These are phyloP conservation scores for Globisporangium parvum DNA, from an alignment of 352 stramenopile genomes.

Conservation along the genomic window DNA sequence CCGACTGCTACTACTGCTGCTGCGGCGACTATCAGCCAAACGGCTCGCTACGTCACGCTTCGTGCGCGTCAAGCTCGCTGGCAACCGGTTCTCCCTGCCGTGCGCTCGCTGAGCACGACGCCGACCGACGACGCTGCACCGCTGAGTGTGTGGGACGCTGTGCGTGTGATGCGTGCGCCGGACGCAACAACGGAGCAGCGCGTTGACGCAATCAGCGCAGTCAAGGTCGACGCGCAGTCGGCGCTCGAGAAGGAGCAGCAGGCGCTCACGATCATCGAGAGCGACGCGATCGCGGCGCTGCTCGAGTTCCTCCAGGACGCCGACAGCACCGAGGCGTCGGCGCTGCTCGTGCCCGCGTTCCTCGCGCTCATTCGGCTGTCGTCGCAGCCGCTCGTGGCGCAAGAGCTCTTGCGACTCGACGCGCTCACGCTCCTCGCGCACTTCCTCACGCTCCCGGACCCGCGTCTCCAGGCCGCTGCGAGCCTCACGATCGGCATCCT, in stretches of 20 bases:
- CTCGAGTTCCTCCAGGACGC: slow-evolving; percentile 45
- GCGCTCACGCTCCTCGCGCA: slow-evolving; percentile 26
- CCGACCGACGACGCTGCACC: background rate
- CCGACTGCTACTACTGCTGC: background rate
- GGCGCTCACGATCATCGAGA: slow-evolving; percentile 52
- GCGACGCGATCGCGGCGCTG: slow-evolving; percentile 34
- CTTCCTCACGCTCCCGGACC: slow-evolving; percentile 42
- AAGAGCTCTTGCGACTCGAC: slow-evolving; percentile 56
- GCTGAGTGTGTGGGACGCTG: slow-evolving; percentile 18
- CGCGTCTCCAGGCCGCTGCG: slow-evolving; percentile 52
- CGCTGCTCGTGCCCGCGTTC: slow-evolving; percentile 57
- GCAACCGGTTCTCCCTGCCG: background rate
- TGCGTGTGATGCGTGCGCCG: slow-evolving; percentile 29
- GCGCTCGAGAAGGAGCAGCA: slow-evolving; percentile 26
- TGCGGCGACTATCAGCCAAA: background rate
- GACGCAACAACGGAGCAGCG: slow-evolving; percentile 23
- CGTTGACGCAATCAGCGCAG: slow-evolving; percentile 27
- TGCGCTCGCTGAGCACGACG: slow-evolving; percentile 3
- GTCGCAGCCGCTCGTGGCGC: slow-evolving; percentile 35
- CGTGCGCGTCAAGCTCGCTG: background rate
- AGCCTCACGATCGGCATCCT: slow-evolving; percentile 61
- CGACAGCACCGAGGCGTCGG: slow-evolving; percentile 34
- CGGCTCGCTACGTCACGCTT: background rate
- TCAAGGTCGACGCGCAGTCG: slow-evolving; percentile 24
- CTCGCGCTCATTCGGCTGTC: slow-evolving; percentile 60